Base-by-base conservation (phyloP, 495 filamentous ascomycete genomes). In the Trichoderma gamsii region DNA sequence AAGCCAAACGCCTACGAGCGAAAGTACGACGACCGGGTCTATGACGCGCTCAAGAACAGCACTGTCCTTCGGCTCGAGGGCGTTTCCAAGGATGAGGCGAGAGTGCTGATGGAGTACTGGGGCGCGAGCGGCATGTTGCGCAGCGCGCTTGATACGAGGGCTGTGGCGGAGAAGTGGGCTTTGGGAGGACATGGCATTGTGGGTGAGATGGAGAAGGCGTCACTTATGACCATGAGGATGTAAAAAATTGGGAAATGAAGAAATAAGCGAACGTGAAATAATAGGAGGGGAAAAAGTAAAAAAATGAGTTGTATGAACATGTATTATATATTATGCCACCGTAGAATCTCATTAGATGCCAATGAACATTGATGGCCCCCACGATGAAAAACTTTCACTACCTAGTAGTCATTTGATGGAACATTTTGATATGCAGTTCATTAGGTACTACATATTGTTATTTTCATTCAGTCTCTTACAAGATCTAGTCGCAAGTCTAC, bases 101-200 rank as follows among this genome's bases (percentile, higher is more conserved):
- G 90, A 66, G 83, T 85, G 1, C 80, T 95, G 71, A 86, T 98
- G 86, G 95, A 97, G 82, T 98, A 97, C 78, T 98, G 92, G 79
- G 93, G 91, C 4, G 85, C 82, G 29, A 96, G 92, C 76, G 95
- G 95, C 21, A 80, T 97, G 72, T 75, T 96, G 73, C 85, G 90
- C 66, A 76, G 84, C 67, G 79, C 76, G 59, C 82, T 97, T 52
- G 89, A 89, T 71, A 89, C 94, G 75, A 79, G 79, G 70, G 85
- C 83, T 70, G 91, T 98, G 38, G 82, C 83, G 49, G 92, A 97
- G 83, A 91, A 90, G 80, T 97, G 92, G 91, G 88, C 86, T 66
- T 70, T 97, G 72, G 86, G 89, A 69, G 91, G 92, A 23, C 84
- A 85, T 69, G 93, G 93, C n/a, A 81, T 93, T 65, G 81, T 97